A percentile compares a stretch with the other conserved stretches of the same genome.
These are phyloP conservation scores for Haematococcus sp. DNA, from an alignment of 139 green algal genomes.

Conservation along the genomic window DNA sequence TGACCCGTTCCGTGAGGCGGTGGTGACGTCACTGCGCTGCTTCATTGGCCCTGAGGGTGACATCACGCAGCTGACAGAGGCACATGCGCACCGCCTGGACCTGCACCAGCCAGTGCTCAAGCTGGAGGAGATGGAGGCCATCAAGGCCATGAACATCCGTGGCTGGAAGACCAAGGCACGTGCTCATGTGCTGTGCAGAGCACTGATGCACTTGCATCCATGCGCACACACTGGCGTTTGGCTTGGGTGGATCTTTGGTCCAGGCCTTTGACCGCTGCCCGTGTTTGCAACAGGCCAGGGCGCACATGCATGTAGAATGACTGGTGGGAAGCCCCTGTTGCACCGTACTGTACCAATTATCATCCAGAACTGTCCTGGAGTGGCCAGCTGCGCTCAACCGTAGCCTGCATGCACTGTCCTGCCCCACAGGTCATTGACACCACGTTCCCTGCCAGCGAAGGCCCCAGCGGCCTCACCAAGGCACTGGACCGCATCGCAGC, in stretches of 20 bases:
- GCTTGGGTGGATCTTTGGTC: no score
- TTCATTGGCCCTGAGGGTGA: conserved; percentile 93
- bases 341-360: no score
- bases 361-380: no score
- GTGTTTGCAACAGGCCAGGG: conserved; percentile 2
- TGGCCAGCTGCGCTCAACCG: no score
- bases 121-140: conserved; percentile 76
- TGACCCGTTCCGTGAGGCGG: conserved; percentile 91
- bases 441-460: conserved; percentile 77
- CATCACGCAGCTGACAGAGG: conserved; percentile 55
- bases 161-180: conserved; percentile 68
- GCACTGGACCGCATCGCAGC: conserved; percentile 72
- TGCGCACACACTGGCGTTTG: no score
- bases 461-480: conserved; percentile 62
- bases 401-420: no score
- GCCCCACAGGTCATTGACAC: conserved; percentile 72
- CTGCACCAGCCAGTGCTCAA: conserved; percentile 75
- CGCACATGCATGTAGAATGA: no score
- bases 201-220: neutral
- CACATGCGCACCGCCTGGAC: conserved; percentile 70
- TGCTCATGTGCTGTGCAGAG: neutral
- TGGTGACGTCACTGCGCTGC: conserved; percentile 88
- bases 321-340: no score
- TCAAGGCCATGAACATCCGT: conserved; percentile 67
- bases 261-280: neutral